phyloP scores from a whole-genome alignment of 2,329 filamentous ascomycete species.

The Amylocarpus encephaloides region DNA sequence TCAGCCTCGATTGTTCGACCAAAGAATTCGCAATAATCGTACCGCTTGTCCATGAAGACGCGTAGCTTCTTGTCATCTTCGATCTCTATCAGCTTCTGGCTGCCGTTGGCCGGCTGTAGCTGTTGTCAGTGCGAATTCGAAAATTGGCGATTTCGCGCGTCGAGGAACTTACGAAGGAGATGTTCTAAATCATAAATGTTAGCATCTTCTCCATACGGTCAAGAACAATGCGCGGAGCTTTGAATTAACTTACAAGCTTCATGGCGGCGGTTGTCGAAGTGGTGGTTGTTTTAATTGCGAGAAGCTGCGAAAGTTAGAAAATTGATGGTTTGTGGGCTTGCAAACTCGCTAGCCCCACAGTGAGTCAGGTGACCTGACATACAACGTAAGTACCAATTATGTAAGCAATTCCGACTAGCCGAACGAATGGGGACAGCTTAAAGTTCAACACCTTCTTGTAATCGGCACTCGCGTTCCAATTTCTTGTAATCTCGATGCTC shows the following conservation, averaged over 20 bases:
- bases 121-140: conserved; percentile 18
- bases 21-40: conserved; percentile 35
- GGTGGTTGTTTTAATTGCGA: not conserved
- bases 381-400: too few relatives aligned
- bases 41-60: conserved; percentile 97
- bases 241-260: conserved; percentile 29
- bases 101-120: conserved; percentile 84
- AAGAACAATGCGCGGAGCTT: not conserved
- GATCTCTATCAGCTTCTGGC: conserved; percentile 97
- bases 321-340: not conserved
- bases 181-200: conserved; percentile 25
- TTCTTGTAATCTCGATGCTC: not conserved
- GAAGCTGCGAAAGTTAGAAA: not conserved
- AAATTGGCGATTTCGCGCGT: conserved; percentile 6
- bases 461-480: not conserved
- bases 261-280: conserved; percentile 21
- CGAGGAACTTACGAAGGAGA: conserved; percentile 29
- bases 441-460: too few relatives aligned
- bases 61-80: conserved; percentile 99
- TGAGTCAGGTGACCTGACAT: not conserved
- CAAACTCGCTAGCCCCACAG: not conserved
- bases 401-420: too few relatives aligned
- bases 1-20: conserved; percentile 29
- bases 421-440: too few relatives aligned
- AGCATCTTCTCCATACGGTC: conserved; percentile 12